A percentile compares a stretch with the other conserved stretches of the same genome.
These are phyloP conservation scores for Andrographis paniculata DNA, from an alignment of 305 asterid species.

Conservation along the genomic window DNA sequence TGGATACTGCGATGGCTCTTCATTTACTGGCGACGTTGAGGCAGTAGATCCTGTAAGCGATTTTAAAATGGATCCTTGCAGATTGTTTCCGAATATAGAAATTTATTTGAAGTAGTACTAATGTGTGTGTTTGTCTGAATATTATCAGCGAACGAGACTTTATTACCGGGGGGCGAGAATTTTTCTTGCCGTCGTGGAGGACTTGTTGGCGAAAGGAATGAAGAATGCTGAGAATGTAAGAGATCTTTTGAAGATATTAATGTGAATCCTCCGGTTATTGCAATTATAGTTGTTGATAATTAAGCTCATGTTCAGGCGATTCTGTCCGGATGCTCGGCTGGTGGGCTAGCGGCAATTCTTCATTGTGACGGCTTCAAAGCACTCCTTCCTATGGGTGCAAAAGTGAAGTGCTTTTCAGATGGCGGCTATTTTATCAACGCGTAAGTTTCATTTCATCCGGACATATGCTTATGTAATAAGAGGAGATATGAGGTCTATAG, in stretches of 20 bases:
- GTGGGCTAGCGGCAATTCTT: constrained; percentile 58
- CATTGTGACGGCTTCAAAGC: constrained; percentile 57
- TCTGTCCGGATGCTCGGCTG: constrained; percentile 73
- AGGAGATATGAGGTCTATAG: too few species aligned
- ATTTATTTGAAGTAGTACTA: too few species aligned
- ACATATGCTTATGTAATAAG: too few species aligned
- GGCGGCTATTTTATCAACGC: constrained; percentile 64
- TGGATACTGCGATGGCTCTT: constrained; percentile 89
- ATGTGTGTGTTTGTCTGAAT: neutral
- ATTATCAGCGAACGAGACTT: constrained; percentile 43
- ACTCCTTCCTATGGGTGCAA: constrained; percentile 36
- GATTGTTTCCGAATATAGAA: too few species aligned
- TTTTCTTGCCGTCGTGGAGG: constrained; percentile 56
- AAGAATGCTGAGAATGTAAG: constrained; percentile 50
- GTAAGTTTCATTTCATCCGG: constrained; percentile 27
- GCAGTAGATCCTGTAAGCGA: constrained; percentile 68
- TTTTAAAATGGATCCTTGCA: too few species aligned
- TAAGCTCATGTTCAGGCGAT: constrained; percentile 33
- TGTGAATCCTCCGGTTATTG: neutral
- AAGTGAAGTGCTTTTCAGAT: constrained; percentile 67
- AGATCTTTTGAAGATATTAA: neutral
- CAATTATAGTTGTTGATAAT: neutral
- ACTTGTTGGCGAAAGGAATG: constrained; percentile 61
- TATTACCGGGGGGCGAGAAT: constrained; percentile 66
- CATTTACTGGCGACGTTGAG: constrained; percentile 86